Evolutionary conservation across 148 eudicot genomes (phyloP).

Genomic region (Dysphania ambrosioides): DNA sequence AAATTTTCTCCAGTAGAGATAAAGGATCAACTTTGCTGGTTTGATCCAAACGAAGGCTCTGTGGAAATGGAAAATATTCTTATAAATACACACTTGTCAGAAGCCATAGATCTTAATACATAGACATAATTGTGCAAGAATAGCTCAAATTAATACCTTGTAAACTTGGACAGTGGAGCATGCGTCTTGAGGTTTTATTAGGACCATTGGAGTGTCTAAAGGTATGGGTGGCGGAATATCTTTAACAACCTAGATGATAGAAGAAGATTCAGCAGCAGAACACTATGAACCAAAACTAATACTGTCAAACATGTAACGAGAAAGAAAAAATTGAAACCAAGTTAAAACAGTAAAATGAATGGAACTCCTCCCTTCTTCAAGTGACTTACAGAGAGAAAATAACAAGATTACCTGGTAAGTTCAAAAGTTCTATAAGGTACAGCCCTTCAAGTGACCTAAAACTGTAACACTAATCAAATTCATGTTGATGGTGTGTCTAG

Average conservation of each 20-base stretch:
- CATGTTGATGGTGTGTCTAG: neutral
- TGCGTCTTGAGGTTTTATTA: conserved; percentile 87
- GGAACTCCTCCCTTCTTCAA: no score
- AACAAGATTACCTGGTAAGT: no score
- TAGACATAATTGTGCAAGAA: neutral
- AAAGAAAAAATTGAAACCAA: no score
- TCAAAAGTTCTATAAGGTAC: no score
- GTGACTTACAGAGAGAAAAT: no score
- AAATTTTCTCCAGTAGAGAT: conserved; percentile 68
- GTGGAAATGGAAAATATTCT: conserved; percentile 17
- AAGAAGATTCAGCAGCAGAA: conserved; percentile 7
- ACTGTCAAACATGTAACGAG: neutral
- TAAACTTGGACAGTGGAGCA: conserved; percentile 94
- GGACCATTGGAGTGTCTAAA: conserved; percentile 76
- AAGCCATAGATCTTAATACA: neutral
- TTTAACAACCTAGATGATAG: conserved; percentile 51
- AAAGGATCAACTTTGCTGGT: conserved; percentile 73
- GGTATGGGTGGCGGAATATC: conserved; percentile 74
- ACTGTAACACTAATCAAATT: no score
- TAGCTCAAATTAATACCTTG: conserved; percentile 50
- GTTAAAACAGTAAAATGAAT: no score
- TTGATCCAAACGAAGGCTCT: conserved; percentile 67
- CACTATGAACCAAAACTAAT: neutral
- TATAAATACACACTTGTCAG: neutral
- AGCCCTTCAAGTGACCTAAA: no score